Percentiles rank a stretch among this genome's conserved stretches.
Evolutionary conservation across 495 filamentous ascomycete species (phyloP).

Genomic region (Xylaria flabelliformis): DNA sequence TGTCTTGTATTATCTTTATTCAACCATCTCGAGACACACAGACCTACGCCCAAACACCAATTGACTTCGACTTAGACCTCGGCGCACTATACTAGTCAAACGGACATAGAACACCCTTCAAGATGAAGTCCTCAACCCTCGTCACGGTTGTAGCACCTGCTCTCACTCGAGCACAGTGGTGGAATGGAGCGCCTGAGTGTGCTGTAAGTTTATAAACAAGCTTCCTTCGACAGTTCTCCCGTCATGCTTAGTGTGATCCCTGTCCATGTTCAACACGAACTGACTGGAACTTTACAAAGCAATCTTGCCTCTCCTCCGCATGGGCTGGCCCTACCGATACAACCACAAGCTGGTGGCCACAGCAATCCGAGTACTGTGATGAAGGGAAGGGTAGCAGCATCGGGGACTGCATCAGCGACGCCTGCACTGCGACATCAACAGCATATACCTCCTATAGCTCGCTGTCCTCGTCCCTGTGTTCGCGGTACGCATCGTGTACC

Average conservation of each 20-base stretch:
- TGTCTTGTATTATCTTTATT: not conserved
- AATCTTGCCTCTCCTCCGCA: constrained; percentile 52
- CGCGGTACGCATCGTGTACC: constrained; percentile 46
- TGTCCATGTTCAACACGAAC: not conserved
- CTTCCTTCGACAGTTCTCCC: not conserved
- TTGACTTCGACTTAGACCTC: not conserved
- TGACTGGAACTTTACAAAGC: constrained; percentile 30
- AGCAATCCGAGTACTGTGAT: constrained; percentile 52
- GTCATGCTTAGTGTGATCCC: not conserved
- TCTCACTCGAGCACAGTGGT: constrained; percentile 44
- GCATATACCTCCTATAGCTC: constrained; percentile 48
- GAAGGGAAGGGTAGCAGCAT: constrained; percentile 43
- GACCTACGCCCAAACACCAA: not conserved
- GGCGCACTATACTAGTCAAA: not conserved
- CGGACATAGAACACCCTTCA: not conserved
- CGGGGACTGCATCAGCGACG: constrained; percentile 44
- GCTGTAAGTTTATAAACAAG: constrained; percentile 44
- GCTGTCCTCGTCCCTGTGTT: constrained; percentile 50
- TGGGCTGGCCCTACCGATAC: constrained; percentile 40
- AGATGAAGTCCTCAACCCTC: constrained; percentile 37
- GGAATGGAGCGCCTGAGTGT: constrained; percentile 50
- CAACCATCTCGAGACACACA: not conserved
- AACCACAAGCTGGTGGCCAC: constrained; percentile 45
- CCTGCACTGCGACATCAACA: constrained; percentile 49
- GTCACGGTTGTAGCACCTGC: constrained; percentile 31